Evolutionary conservation across 768 basidiomycete genomes (phyloP), one percentile per base, ranked within the genome.

Genomic region (Boletus subcaerulescens): DNA sequence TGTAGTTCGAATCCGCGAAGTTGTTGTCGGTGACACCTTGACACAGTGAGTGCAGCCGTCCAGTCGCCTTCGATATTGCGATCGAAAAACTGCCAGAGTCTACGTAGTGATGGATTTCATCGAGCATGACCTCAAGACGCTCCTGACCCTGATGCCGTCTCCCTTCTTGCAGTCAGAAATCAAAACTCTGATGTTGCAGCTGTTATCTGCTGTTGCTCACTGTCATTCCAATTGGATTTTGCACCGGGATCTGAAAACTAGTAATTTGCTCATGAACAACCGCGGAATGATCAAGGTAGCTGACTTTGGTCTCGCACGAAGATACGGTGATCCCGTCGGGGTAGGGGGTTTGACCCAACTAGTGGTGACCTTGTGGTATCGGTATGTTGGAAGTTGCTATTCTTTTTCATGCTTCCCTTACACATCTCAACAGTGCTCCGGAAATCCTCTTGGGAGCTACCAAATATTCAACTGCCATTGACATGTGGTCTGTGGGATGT

Each of bases 91-190:
- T 62, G 41, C 44, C 67, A 98, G 97, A 77, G 93, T 98, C 42
- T 99, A 95, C 72, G 95, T 99, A 60, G 97, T 98, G 35, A 97
- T 97, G 95, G 94, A 97, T 71, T 99, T 99, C 68, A 96, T 99
- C 68, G 97, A 99, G 72, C 97, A 99, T 72, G 97, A 99, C 71
- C 87, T 99, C 70, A 99, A 99, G 74, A 89, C 95, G 7, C 82
- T 99, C 48, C 80, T 99, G 53, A 91, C 89, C 24, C 76, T 92
- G 57, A 98, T 98, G 97, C 94, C 95, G 2, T 83, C 89, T 32
- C 95, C 97, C 3, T 99, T 99, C 76, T 77, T 98, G 39, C 93
- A 96, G 73, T 96, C 93, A 40, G 97, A 99, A 74, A 91, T 98
- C 77, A 99, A 99, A 77, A 99, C 97, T 0, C 76, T 99, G 50